Evolutionary conservation across 2,329 filamentous ascomycete genomes (phyloP), one percentile per base, ranked within the genome.

Genomic region (Amauroascus verrucosus): DNA sequence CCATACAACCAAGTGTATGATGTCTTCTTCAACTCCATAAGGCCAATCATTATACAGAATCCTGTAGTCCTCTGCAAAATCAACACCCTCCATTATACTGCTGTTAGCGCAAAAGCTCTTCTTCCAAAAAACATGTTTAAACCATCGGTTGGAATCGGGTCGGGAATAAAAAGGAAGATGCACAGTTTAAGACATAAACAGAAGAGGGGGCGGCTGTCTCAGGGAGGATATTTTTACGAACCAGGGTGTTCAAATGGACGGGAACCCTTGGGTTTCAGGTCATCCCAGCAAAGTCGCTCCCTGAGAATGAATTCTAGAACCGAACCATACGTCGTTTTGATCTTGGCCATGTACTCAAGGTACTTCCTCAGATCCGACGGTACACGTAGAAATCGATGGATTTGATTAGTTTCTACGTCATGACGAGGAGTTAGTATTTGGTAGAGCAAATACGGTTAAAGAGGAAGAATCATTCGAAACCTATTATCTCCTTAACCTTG

Each of bases 321-420:
- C 33, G 73, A 73, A 47, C 79, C 79, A 64, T 80, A 79, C 33
- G 71, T 62, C 16, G 66, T 63, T 59, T 81, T 81, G 38, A 75
- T 77, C 43, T 76, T 67, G 40, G 69, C 67, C 4, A 75, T 77
- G 78, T 80, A 84, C 30, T 73, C 72, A 14, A 82, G 71, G 61
- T 84, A 84, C 53, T 75, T 74, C 62, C 74, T 72, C 18, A 83
- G 70, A 59, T 80, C 75, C 55, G 77, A 80, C n/a, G 81, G 81
- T 63, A 74, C 74, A 59, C 81, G 77, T 62, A 85, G 83, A 67
- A 97, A 94, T 11, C 74, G 73, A 62, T 88, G 83, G 44, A 96
- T 82, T 7, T 77, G 77, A 70, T 94, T 90, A 44, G 73, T 72
- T 14, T 62, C 77, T 79, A 55, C 28, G 26, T 30, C 9, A 9